Percentiles rank a stretch among this genome's conserved stretches.
phyloP scores from a whole-genome alignment of 2,329 filamentous ascomycete species.

The Fusarium sp. region DNA sequence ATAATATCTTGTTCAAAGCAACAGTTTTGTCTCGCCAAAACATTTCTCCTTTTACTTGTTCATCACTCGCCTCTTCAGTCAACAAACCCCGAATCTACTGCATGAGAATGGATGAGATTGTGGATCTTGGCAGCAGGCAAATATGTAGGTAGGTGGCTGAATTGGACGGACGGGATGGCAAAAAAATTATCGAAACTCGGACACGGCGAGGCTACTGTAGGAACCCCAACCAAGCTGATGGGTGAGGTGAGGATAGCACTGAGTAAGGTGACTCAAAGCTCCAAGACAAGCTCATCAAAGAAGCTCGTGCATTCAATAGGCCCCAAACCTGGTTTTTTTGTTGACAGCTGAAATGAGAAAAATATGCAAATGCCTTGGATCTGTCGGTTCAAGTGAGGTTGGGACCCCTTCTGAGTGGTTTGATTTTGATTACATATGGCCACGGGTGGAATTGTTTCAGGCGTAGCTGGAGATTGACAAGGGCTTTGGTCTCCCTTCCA shows the following conservation, averaged over 20 bases:
- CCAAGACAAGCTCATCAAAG: slow-evolving; percentile 5
- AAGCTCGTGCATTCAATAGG: slow-evolving; percentile 18
- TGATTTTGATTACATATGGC: slow-evolving; percentile 33
- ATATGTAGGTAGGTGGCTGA: slow-evolving; percentile 8
- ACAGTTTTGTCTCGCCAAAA: background rate
- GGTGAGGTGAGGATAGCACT: slow-evolving; percentile 1
- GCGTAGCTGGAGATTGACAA: slow-evolving; percentile 32
- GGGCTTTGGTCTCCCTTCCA: slow-evolving; percentile 34
- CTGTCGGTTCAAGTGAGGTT: slow-evolving; percentile 16
- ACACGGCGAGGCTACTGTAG: slow-evolving; percentile 13
- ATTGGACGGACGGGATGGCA: slow-evolving; percentile 9
- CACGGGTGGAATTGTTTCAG: slow-evolving; percentile 36
- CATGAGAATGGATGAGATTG: slow-evolving; percentile 23
- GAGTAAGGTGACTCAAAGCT: slow-evolving; percentile 24
- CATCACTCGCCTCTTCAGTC: slow-evolving; percentile 23
- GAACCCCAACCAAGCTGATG: slow-evolving; percentile 1
- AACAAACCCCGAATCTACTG: slow-evolving; percentile 9
- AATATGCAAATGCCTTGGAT: slow-evolving; percentile 21
- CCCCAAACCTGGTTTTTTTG: background rate
- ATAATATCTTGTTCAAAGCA: background rate
- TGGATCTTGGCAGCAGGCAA: background rate
- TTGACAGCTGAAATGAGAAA: slow-evolving; percentile 25
- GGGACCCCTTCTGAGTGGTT: slow-evolving; percentile 25
- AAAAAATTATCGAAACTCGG: slow-evolving; percentile 21
- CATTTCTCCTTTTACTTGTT: slow-evolving; percentile 6